A percentile compares a stretch with the other conserved stretches of the same genome.
These are phyloP conservation scores for Lactarius akahatsu DNA, from an alignment of 768 basidiomycete species.

Conservation along the genomic window DNA sequence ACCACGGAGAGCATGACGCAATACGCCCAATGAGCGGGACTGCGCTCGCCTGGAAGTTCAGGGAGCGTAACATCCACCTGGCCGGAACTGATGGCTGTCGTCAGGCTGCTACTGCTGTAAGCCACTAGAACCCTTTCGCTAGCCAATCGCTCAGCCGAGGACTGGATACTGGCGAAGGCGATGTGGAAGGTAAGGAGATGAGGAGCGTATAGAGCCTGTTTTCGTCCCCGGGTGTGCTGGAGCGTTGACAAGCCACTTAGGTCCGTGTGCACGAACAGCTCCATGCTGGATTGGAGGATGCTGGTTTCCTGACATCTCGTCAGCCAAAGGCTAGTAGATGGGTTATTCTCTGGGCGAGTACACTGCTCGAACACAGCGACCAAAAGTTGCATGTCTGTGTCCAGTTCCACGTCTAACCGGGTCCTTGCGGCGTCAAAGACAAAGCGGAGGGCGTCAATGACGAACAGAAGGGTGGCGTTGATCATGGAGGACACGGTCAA, in stretches of 20 bases:
- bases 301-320: conserved; percentile 77
- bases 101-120: conserved; percentile 82
- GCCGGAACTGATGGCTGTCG: conserved; percentile 71
- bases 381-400: conserved; percentile 77
- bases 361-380: conserved; percentile 84
- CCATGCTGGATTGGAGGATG: conserved; percentile 71
- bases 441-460: conserved; percentile 63
- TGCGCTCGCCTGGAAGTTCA: conserved; percentile 72
- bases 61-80: conserved; percentile 63
- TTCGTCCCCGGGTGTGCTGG: conserved; percentile 57
- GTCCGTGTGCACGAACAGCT: conserved; percentile 67
- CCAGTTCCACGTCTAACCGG: conserved; percentile 60
- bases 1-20: conserved; percentile 82
- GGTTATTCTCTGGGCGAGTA: conserved; percentile 63
- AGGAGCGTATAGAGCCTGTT: conserved; percentile 68
- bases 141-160: conserved; percentile 82
- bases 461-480: conserved; percentile 60
- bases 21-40: conserved; percentile 77
- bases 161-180: conserved; percentile 70
- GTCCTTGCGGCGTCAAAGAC: conserved; percentile 64
- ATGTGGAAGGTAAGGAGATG: conserved; percentile 86
- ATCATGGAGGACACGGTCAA: conserved; percentile 58
- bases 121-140: conserved; percentile 78
- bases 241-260: conserved; percentile 69
- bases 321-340: conserved; percentile 76